Conservation (phyloP, 1,284 basidiomycete genomes). For the Pseudozyma thailandica region DNA sequence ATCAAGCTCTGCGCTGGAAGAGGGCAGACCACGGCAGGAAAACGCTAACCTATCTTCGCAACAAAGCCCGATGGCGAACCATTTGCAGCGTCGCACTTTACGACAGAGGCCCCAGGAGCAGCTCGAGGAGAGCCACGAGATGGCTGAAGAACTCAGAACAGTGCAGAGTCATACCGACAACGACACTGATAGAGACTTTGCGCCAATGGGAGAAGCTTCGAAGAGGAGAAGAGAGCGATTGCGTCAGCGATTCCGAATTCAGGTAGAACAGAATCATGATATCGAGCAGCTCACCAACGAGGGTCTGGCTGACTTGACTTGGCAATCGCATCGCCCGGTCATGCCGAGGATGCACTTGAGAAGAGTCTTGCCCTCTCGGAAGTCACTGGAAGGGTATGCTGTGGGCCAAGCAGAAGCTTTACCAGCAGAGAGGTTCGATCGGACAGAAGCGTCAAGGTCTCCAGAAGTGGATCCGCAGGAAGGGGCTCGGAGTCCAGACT, state of each 20-base stretch:
- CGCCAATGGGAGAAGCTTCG: conserved; percentile 4
- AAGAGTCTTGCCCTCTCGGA: too few relatives aligned
- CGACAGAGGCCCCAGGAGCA: background rate
- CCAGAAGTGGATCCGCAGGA: too few relatives aligned
- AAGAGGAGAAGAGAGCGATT: conserved; percentile 2
- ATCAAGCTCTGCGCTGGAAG: background rate
- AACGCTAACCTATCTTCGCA: too few relatives aligned
- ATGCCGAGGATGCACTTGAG: too few relatives aligned
- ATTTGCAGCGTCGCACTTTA: background rate
- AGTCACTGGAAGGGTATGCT: too few relatives aligned
- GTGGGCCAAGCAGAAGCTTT: too few relatives aligned
- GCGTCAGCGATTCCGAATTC: conserved; percentile 2
- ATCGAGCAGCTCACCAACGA: background rate
- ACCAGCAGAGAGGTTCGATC: too few relatives aligned
- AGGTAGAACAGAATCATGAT: background rate
- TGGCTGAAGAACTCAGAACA: background rate
- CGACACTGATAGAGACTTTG: background rate
- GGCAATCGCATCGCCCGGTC: too few relatives aligned
- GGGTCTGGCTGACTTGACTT: too few relatives aligned
- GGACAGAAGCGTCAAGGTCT: background rate
- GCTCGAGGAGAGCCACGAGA: background rate
- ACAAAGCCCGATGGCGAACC: background rate
- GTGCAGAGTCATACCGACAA: background rate
- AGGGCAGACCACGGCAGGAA: background rate
- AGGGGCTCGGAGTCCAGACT: too few relatives aligned